Conservation (phyloP, 2,329 filamentous ascomycete genomes). For the Exophiala viscosa region DNA sequence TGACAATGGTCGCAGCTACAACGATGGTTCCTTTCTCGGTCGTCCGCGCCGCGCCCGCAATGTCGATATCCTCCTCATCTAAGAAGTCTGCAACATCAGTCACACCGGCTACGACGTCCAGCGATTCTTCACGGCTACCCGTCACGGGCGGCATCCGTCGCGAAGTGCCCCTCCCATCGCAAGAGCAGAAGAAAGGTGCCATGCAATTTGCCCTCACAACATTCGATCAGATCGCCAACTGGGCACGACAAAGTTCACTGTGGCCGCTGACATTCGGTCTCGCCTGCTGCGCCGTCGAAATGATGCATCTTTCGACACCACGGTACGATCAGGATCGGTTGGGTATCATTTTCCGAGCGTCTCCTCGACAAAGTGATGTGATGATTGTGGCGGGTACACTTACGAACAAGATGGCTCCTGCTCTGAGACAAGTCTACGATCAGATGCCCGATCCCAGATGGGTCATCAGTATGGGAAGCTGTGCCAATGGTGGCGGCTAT, state of each 20-base stretch:
- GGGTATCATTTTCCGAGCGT: constrained; percentile 87
- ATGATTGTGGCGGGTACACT: constrained; percentile 93
- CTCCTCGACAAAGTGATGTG: constrained; percentile 80
- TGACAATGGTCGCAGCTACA: constrained; percentile 26
- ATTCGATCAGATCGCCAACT: constrained; percentile 71
- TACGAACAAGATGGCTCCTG: constrained; percentile 95
- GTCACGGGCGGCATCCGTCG: constrained; percentile 42
- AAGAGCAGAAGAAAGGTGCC: constrained; percentile 49
- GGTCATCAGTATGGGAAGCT: constrained; percentile 82
- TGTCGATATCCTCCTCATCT: constrained; percentile 40
- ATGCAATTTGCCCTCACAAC: constrained; percentile 49
- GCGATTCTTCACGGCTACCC: constrained; percentile 28
- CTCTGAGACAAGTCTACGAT: constrained; percentile 85
- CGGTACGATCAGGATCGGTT: constrained; percentile 86
- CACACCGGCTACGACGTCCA: constrained; percentile 37
- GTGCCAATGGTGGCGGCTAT: constrained; percentile 80
- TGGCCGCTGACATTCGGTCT: constrained; percentile 89
- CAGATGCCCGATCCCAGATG: constrained; percentile 91
- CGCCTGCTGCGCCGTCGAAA: constrained; percentile 84
- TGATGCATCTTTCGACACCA: constrained; percentile 87
- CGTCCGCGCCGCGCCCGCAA: constrained; percentile 36
- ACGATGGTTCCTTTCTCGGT: constrained; percentile 30
- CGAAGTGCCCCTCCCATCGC: constrained; percentile 48
- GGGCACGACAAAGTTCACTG: constrained; percentile 76
- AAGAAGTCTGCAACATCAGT: constrained; percentile 42